Conservation (phyloP, 495 filamentous ascomycete species). For the Sphaerosporella brunnea region DNA sequence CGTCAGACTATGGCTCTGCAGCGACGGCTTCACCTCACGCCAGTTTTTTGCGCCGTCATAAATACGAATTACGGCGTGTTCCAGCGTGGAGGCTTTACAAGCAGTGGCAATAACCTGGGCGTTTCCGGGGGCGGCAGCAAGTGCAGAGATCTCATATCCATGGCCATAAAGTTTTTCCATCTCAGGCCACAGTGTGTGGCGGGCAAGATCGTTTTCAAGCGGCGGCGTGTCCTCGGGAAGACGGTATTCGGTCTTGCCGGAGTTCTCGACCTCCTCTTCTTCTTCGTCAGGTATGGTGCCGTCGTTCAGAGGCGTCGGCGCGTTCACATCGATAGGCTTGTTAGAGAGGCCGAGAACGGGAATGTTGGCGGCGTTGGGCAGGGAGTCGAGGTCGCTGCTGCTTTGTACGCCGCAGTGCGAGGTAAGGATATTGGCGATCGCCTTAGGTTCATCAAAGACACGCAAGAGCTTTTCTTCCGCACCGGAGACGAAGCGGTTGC, state of each 20-base stretch:
- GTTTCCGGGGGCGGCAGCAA: slow-evolving; percentile 63
- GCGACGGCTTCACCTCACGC: slow-evolving; percentile 70
- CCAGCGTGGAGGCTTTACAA: slow-evolving; percentile 75
- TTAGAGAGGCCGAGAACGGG: slow-evolving; percentile 93
- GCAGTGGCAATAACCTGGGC: slow-evolving; percentile 70
- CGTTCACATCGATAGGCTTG: slow-evolving; percentile 49
- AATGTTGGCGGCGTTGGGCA: slow-evolving; percentile 79
- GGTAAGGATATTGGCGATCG: slow-evolving; percentile 55
- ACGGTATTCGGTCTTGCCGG: slow-evolving; percentile 29
- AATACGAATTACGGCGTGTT: slow-evolving; percentile 84
- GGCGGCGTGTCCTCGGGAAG: slow-evolving; percentile 49
- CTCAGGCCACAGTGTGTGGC: slow-evolving; percentile 90
- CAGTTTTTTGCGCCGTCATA: slow-evolving; percentile 62
- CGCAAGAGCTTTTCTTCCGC: slow-evolving; percentile 94
- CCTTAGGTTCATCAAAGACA: slow-evolving; percentile 81
- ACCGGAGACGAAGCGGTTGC: slow-evolving; percentile 70
- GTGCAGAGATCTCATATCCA: slow-evolving; percentile 90
- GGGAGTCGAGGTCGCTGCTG: slow-evolving; percentile 22
- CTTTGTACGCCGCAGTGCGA: slow-evolving; percentile 45
- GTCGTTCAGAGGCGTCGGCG: slow-evolving; percentile 33
- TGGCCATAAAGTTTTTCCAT: slow-evolving; percentile 95
- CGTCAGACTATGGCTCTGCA: slow-evolving; percentile 67
- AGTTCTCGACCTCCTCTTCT: slow-evolving; percentile 27
- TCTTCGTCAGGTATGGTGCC: slow-evolving; percentile 35
- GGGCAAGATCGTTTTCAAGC: slow-evolving; percentile 70